phyloP scores from a whole-genome alignment of 768 basidiomycete species.

The Wakefieldia striispora region DNA sequence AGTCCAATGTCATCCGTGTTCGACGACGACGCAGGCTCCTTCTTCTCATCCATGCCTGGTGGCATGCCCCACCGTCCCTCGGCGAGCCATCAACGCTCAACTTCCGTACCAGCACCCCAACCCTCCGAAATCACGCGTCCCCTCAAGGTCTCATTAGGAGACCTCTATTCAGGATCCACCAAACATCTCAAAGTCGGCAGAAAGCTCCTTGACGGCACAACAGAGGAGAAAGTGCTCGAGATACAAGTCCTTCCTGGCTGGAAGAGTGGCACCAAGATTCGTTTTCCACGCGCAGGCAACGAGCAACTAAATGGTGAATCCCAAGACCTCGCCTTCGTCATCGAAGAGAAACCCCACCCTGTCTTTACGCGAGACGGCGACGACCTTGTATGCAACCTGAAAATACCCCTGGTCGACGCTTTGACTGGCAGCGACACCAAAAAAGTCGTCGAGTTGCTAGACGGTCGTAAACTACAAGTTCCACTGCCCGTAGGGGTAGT shows the following conservation, averaged over 20 bases:
- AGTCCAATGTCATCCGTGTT: slow-evolving; percentile 32
- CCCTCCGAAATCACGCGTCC: slow-evolving; percentile 72
- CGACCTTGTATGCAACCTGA: slow-evolving; percentile 61
- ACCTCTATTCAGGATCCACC: slow-evolving; percentile 79
- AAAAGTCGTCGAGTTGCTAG: slow-evolving; percentile 64
- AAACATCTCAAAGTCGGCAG: slow-evolving; percentile 90
- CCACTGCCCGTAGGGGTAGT: slow-evolving; percentile 63
- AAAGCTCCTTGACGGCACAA: slow-evolving; percentile 62
- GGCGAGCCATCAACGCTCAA: slow-evolving; percentile 26
- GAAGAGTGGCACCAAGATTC: slow-evolving; percentile 95
- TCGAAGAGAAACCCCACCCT: slow-evolving; percentile 92
- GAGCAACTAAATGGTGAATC: slow-evolving; percentile 64
- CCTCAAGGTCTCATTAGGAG: slow-evolving; percentile 80
- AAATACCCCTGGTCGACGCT: slow-evolving; percentile 81
- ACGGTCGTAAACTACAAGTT: slow-evolving; percentile 75
- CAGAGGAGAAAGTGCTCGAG: slow-evolving; percentile 85
- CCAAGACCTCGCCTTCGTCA: slow-evolving; percentile 92
- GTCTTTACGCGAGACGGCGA: slow-evolving; percentile 78
- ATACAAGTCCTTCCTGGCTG: slow-evolving; percentile 83
- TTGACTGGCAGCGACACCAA: slow-evolving; percentile 59
- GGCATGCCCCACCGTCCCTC: slow-evolving; percentile 53
- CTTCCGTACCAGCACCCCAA: slow-evolving; percentile 31
- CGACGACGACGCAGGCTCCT: slow-evolving; percentile 40
- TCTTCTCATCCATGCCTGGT: slow-evolving; percentile 46
- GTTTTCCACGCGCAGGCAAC: slow-evolving; percentile 86